Evolutionary conservation across 1,284 basidiomycete species (phyloP).

Genomic region (Lignosus rhinocerotis): DNA sequence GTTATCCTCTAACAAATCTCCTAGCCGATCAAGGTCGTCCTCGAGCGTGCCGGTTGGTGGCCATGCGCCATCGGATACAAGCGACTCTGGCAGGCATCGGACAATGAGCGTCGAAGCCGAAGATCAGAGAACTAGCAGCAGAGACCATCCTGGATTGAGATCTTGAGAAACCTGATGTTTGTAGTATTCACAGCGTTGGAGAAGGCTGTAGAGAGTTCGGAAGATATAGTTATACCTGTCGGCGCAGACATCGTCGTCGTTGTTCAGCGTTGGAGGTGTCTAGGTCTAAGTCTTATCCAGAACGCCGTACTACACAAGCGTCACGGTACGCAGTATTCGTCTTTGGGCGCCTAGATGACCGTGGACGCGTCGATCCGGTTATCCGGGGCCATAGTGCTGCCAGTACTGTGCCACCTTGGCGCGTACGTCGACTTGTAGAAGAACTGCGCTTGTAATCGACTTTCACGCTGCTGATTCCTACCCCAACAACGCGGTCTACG

Average conservation of each 20-base stretch:
- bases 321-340: background rate
- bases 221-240: constrained; percentile 63
- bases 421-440: background rate
- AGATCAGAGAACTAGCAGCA: constrained; percentile 22
- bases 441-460: background rate
- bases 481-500: background rate
- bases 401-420: constrained; percentile 6
- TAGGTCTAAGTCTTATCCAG: background rate
- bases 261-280: background rate
- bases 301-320: no score
- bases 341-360: background rate
- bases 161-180: constrained; percentile 67
- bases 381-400: background rate
- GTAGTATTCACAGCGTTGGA: constrained; percentile 53
- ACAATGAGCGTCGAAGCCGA: constrained; percentile 22
- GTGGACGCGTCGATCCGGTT: background rate
- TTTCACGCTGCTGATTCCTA: background rate
- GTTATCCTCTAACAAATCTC: constrained; percentile 56
- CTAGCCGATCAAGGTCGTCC: constrained; percentile 60
- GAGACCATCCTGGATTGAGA: constrained; percentile 72
- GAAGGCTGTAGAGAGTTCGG: constrained; percentile 54
- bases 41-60: constrained; percentile 49
- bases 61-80: constrained; percentile 57
- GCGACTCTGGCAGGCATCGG: constrained; percentile 52
- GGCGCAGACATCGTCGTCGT: constrained; percentile 59